Conservation (phyloP, 208 protist genomes). For the Trichomonas tenax region DNA sequence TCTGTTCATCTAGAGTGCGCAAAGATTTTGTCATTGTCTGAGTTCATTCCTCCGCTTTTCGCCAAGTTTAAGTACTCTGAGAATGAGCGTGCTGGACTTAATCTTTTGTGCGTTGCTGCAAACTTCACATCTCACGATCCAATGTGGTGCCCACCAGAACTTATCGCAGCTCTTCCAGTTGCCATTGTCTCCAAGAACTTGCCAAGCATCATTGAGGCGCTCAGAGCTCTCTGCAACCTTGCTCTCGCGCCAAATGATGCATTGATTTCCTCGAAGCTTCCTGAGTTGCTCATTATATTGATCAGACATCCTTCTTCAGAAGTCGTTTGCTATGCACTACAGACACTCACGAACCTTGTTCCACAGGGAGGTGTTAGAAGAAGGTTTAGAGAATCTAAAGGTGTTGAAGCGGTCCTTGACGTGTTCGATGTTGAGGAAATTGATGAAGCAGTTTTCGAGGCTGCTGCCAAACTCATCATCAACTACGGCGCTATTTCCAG, state of each 20-base stretch:
- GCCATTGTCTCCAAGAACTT: background rate
- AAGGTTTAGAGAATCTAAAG: background rate
- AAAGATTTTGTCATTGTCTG: background rate
- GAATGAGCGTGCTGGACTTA: background rate
- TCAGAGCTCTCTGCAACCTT: background rate
- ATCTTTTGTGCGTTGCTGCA: background rate
- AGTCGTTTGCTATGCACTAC: background rate
- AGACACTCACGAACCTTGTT: background rate
- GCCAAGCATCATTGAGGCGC: background rate
- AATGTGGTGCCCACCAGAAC: background rate
- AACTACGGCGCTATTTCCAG: background rate
- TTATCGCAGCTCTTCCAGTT: background rate
- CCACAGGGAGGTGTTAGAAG: background rate
- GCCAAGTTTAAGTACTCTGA: background rate
- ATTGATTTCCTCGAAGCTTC: background rate
- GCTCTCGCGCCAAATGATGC: background rate
- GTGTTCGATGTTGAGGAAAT: background rate
- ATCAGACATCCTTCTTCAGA: background rate
- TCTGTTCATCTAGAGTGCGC: background rate
- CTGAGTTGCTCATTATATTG: background rate
- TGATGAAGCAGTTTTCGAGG: background rate
- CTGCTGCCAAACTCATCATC: background rate
- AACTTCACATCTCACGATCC: slow-evolving; percentile 13
- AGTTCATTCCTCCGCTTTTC: background rate
- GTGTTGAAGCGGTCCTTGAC: background rate